Evolutionary conservation across 257 asterid genomes (phyloP).

Genomic region (Hygrophila difformis): DNA sequence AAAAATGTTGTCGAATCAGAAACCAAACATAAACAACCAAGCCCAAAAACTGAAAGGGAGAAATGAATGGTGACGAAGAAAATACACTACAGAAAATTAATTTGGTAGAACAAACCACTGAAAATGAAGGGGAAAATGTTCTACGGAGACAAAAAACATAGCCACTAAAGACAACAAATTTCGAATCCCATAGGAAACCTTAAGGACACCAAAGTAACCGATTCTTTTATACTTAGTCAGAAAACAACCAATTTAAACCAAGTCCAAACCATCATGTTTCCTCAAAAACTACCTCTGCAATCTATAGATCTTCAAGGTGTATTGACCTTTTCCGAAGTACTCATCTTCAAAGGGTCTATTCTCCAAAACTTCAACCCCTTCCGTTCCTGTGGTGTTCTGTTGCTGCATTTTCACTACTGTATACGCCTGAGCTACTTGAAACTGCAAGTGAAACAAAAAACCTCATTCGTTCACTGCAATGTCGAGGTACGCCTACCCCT

Average conservation of each 20-base stretch:
- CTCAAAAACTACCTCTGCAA: constrained; percentile 50
- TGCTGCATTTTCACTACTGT: constrained; percentile 91
- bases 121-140: not conserved
- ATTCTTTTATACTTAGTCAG: not conserved
- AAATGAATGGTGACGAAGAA: not conserved
- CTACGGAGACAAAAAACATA: constrained; percentile 2
- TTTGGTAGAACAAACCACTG: not conserved
- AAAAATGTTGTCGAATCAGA: constrained; percentile 5
- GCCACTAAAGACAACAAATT: not conserved
- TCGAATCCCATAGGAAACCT: not conserved
- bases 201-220: not conserved
- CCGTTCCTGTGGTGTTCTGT: constrained; percentile 57
- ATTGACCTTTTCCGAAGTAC: constrained; percentile 69
- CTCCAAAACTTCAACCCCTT: constrained; percentile 92
- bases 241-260: not conserved
- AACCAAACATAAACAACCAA: not conserved
- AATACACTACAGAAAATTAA: not conserved
- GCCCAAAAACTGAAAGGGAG: not conserved
- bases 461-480: not conserved
- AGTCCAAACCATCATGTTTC: not conserved
- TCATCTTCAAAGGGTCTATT: constrained; percentile 69
- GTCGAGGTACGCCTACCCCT: not conserved
- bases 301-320: constrained; percentile 61
- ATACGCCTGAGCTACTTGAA: constrained; percentile 86
- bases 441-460: constrained; percentile 34